A percentile compares a stretch with the other conserved stretches of the same genome.
Conservation (phyloP, 2,329 filamentous ascomycete species). For the Plenodomus lindquistii region DNA sequence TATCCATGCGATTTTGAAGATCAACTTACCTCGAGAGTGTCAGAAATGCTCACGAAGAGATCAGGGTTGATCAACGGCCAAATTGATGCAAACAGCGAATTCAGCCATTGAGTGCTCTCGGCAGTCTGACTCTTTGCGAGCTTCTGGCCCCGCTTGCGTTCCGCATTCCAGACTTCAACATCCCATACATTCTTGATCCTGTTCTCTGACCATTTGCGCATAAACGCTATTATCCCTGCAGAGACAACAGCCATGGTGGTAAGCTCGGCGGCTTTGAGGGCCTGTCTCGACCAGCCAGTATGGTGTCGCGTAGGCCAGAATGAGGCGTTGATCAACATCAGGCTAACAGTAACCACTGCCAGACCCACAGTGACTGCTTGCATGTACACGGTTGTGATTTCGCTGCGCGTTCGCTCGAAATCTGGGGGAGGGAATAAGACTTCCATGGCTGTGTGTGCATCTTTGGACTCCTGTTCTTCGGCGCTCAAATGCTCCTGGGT, state of each 20-base stretch:
- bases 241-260: slow-evolving; percentile 32
- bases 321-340: slow-evolving; percentile 41
- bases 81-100: slow-evolving; percentile 67
- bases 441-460: slow-evolving; percentile 52
- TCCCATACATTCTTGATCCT: slow-evolving; percentile 67
- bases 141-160: slow-evolving; percentile 58
- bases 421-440: slow-evolving; percentile 59
- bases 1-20: not conserved
- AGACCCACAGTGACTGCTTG: slow-evolving; percentile 48
- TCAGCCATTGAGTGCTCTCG: slow-evolving; percentile 73
- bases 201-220: slow-evolving; percentile 64
- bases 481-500: slow-evolving; percentile 47
- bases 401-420: slow-evolving; percentile 50
- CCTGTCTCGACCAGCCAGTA: slow-evolving; percentile 36
- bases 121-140: slow-evolving; percentile 55
- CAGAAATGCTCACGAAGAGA: slow-evolving; percentile 68
- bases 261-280: slow-evolving; percentile 34
- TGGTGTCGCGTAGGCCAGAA: slow-evolving; percentile 38
- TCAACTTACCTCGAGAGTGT: slow-evolving; percentile 63
- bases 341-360: slow-evolving; percentile 39
- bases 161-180: slow-evolving; percentile 70
- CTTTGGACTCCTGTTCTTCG: slow-evolving; percentile 49
- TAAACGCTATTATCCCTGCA: slow-evolving; percentile 47
- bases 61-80: slow-evolving; percentile 79
- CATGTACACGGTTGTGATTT: slow-evolving; percentile 52